phyloP scores from a whole-genome alignment of 2,329 filamentous ascomycete genomes.

The Trichothecium roseum region DNA sequence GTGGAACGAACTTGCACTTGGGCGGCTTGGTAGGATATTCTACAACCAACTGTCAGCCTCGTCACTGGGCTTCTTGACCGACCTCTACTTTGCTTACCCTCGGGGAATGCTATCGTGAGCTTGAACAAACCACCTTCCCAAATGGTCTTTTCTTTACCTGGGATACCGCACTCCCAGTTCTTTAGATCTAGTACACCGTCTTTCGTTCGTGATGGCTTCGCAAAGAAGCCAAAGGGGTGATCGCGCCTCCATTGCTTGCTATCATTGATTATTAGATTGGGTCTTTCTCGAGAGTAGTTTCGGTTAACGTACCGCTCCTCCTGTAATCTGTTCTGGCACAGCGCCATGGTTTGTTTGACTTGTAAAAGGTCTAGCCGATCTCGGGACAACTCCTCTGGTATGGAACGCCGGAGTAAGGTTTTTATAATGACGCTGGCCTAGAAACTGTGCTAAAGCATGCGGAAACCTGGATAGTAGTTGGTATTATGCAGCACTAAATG shows the following conservation, averaged over 20 bases:
- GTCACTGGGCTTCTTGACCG: neutral
- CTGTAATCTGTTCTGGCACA: conserved; percentile 78
- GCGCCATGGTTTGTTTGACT: conserved; percentile 49
- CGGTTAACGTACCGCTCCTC: conserved; percentile 63
- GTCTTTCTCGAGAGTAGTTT: neutral
- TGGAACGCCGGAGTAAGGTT: too few species aligned
- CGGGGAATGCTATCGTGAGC: conserved; percentile 82
- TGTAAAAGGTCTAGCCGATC: too few species aligned
- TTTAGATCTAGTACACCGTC: conserved; percentile 84
- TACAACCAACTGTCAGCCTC: conserved; percentile 21
- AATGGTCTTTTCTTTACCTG: conserved; percentile 91
- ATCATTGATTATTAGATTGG: conserved; percentile 1
- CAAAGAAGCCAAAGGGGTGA: conserved; percentile 96
- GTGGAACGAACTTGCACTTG: conserved; percentile 96
- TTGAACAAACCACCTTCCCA: conserved; percentile 99
- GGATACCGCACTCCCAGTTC: conserved; percentile 92
- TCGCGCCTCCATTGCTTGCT: conserved; percentile 97
- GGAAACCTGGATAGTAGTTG: too few species aligned
- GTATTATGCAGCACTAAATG: too few species aligned
- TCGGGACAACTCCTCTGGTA: too few species aligned
- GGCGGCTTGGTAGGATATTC: conserved; percentile 98
- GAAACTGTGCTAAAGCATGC: too few species aligned
- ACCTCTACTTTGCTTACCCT: conserved; percentile 51
- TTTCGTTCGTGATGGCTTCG: conserved; percentile 70
- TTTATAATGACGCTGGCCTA: too few species aligned